These are phyloP conservation scores for Myxozyma neglecta DNA, from an alignment of 805 yeast species.

Conservation along the genomic window DNA sequence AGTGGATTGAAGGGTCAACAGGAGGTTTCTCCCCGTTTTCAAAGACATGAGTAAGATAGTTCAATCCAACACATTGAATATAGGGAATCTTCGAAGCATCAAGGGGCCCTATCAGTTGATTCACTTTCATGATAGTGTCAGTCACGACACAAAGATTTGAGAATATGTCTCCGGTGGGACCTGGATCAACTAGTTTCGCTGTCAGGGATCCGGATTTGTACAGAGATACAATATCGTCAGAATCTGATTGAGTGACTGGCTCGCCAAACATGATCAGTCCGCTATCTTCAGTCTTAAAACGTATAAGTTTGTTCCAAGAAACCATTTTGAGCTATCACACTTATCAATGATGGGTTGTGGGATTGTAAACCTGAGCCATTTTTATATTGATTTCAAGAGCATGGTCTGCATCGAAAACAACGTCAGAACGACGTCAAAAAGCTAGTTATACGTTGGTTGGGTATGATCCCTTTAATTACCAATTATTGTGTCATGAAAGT, in stretches of 20 bases:
- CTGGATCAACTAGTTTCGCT: conserved; percentile 20
- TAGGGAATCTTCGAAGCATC: conserved; percentile 41
- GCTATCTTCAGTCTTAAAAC: not conserved
- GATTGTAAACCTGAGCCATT: too few species aligned
- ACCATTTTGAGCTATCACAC: not conserved
- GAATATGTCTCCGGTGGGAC: conserved; percentile 21
- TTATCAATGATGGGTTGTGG: too few species aligned
- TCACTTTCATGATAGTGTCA: conserved; percentile 16
- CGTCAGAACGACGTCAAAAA: too few species aligned
- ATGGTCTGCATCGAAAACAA: too few species aligned
- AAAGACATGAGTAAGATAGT: conserved; percentile 27
- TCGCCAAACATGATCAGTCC: not conserved
- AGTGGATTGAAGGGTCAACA: conserved; percentile 27
- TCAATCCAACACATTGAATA: conserved; percentile 51
- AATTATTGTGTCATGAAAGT: too few species aligned
- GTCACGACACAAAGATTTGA: conserved; percentile 15
- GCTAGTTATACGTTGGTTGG: too few species aligned
- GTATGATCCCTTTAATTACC: too few species aligned
- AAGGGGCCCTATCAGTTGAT: conserved; percentile 45
- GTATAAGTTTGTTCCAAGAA: not conserved
- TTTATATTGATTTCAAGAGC: too few species aligned
- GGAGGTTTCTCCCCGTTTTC: conserved; percentile 25
- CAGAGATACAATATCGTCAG: not conserved
- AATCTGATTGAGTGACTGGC: not conserved
- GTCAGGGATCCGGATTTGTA: conserved; percentile 2